phyloP scores from a whole-genome alignment of 352 stramenopile genomes.

The Globisporangium emineosum region DNA sequence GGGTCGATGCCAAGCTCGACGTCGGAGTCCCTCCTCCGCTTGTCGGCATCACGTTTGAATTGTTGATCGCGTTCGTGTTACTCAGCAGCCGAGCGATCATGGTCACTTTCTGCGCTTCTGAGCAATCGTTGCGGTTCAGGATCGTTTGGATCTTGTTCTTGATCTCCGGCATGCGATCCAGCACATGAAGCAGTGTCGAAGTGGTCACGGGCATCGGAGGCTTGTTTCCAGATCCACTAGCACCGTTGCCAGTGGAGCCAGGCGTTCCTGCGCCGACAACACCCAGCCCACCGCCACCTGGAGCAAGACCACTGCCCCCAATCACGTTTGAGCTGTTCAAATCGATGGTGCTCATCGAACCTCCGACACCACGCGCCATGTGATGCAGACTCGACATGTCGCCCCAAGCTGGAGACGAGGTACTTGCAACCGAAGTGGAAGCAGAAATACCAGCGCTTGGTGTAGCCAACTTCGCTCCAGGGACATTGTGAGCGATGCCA shows the following conservation, averaged over 20 bases:
- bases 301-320: slow-evolving; percentile 2
- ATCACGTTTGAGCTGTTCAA: slow-evolving; percentile 7
- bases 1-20: slow-evolving; percentile 1
- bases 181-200: slow-evolving; percentile 71
- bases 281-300: slow-evolving; percentile 5
- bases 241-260: slow-evolving; percentile 3
- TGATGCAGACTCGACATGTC: slow-evolving; percentile 29
- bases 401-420: slow-evolving; percentile 22
- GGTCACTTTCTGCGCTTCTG: slow-evolving; percentile 85
- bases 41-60: slow-evolving; percentile 25
- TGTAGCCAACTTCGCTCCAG: slow-evolving; percentile 9
- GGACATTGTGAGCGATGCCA: slow-evolving; percentile 4
- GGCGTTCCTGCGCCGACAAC: slow-evolving; percentile 8
- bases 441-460: slow-evolving; percentile 11
- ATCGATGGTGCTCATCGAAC: slow-evolving; percentile 26
- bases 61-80: slow-evolving; percentile 81
- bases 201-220: slow-evolving; percentile 69
- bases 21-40: neutral
- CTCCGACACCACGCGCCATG: slow-evolving; percentile 25
- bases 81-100: slow-evolving; percentile 85
- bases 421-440: slow-evolving; percentile 8
- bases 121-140: slow-evolving; percentile 79
- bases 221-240: slow-evolving; percentile 2
- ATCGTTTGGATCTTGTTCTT: slow-evolving; percentile 90
- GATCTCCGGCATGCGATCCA: slow-evolving; percentile 87